Conservation (phyloP, 2,329 filamentous ascomycete genomes). For the Clarireedia hainanense region DNA sequence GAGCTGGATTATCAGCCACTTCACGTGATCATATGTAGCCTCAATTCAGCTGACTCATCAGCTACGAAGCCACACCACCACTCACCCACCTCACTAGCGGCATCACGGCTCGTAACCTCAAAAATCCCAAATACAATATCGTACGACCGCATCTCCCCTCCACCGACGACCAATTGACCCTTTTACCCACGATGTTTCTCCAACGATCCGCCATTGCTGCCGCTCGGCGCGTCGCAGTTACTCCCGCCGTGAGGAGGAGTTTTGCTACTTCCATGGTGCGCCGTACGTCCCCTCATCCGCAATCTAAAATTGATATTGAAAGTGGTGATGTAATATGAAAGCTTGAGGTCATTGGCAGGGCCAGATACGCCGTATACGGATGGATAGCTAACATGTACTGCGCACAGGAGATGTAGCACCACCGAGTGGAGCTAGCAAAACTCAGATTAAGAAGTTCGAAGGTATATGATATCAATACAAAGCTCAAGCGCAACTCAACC, state of each 20-base stretch:
- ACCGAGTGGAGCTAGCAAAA: conserved; percentile 15
- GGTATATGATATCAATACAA: conserved; percentile 15
- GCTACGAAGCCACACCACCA: neutral
- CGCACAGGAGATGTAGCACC: conserved; percentile 23
- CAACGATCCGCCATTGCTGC: conserved; percentile 54
- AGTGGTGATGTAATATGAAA: neutral
- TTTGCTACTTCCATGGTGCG: conserved; percentile 54
- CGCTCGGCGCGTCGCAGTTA: conserved; percentile 50
- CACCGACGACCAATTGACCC: conserved; percentile 2
- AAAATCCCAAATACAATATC: conserved; percentile 7
- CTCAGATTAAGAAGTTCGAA: conserved; percentile 29
- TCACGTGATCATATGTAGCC: neutral
- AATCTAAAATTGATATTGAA: conserved; percentile 11
- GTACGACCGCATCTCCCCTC: conserved; percentile 8
- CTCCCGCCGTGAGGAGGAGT: conserved; percentile 47
- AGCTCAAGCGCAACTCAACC: neutral
- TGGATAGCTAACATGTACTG: neutral
- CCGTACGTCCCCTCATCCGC: conserved; percentile 39
- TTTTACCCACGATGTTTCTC: conserved; percentile 47
- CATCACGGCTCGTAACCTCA: conserved; percentile 3
- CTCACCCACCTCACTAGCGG: neutral
- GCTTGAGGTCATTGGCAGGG: neutral
- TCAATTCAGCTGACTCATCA: neutral
- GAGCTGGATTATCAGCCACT: too few relatives aligned
- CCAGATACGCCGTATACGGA: neutral